Base-by-base conservation (phyloP, 169 alveolate species). In the Plasmodium gonderi region DNA sequence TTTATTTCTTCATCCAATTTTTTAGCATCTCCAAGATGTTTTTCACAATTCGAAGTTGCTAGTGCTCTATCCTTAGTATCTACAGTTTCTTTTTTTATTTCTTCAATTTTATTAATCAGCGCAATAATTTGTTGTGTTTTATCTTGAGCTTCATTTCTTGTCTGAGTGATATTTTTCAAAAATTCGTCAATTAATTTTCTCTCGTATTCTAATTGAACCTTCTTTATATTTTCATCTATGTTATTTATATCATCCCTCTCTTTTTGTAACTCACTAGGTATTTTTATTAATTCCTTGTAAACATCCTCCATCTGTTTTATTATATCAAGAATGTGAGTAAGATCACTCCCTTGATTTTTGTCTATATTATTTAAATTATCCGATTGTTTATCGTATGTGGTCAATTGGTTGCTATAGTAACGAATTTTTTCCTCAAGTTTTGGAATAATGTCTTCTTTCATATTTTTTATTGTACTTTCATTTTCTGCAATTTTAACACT, bases 381-480 rank as follows among this genome's bases (percentile, higher is more conserved):
- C 45, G 51, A 31, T 31, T 72, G 31, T 31, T 31, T 23, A 11
- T 72, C 80, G 45, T 12, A 4, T 72, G 11, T 33, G 20, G 45
- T 8, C 1, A 72, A 23, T 72, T 72, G 8, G 0, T 17, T 72
- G 38, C 31, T 72, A 4, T 6, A 72, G 3, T n/a, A 11, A 72
- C 23, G 17, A 72, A 72, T 72, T 31, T 23, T 38, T 72, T 72
- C 38, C 51, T 72, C 23, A n/a, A 72, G 11, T 72, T 72, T 14
- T 7, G 80, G 60, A 72, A 72, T 72, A 36, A 36, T 72, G 26
- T 31, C 80, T 72, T 72, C 80, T 36, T 72, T 72, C 23, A 72
- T 72, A 72, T 36, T 72, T 7, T 72, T 33, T 72, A 72, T 31
- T 11, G 2, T 44, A 72, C 14, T 36, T 12, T 72, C 80, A 4